phyloP scores from a whole-genome alignment of 768 basidiomycete species.

The Mycena venus region DNA sequence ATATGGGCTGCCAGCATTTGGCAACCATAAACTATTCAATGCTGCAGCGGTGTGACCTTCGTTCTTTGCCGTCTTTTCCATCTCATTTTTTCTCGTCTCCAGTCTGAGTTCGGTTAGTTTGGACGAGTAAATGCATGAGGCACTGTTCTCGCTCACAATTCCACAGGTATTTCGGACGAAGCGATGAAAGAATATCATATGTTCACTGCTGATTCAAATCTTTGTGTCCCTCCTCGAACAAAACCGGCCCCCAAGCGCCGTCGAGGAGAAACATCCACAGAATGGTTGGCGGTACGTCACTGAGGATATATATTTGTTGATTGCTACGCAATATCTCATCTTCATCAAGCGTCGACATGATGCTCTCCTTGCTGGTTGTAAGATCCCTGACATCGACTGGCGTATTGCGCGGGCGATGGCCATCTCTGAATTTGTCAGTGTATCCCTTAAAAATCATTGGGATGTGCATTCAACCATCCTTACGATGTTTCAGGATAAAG shows the following conservation, averaged over 20 bases:
- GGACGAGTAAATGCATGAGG: background rate
- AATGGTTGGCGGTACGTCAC: conserved; percentile 25
- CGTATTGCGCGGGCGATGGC: conserved; percentile 23
- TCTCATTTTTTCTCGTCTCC: background rate
- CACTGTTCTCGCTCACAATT: background rate
- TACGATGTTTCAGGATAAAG: conserved; percentile 14
- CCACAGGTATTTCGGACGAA: conserved; percentile 20
- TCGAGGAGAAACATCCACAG: conserved; percentile 19
- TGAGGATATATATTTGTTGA: background rate
- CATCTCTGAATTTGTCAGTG: conserved; percentile 27
- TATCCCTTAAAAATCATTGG: background rate
- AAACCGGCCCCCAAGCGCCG: conserved; percentile 26
- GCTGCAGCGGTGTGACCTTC: conserved; percentile 5
- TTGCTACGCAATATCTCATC: background rate
- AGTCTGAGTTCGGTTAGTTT: conserved; percentile 9
- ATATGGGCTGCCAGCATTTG: background rate
- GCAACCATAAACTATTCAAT: conserved; percentile 8
- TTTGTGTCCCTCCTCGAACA: conserved; percentile 24
- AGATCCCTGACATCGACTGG: conserved; percentile 31
- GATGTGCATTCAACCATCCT: too few species aligned
- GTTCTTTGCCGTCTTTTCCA: background rate
- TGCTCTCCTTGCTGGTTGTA: conserved; percentile 19
- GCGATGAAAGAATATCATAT: conserved; percentile 20
- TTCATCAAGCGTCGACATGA: conserved; percentile 8
- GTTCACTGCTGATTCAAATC: conserved; percentile 1